These are phyloP conservation scores for Tricholomella constricta DNA, from an alignment of 768 basidiomycete species.

Conservation along the genomic window DNA sequence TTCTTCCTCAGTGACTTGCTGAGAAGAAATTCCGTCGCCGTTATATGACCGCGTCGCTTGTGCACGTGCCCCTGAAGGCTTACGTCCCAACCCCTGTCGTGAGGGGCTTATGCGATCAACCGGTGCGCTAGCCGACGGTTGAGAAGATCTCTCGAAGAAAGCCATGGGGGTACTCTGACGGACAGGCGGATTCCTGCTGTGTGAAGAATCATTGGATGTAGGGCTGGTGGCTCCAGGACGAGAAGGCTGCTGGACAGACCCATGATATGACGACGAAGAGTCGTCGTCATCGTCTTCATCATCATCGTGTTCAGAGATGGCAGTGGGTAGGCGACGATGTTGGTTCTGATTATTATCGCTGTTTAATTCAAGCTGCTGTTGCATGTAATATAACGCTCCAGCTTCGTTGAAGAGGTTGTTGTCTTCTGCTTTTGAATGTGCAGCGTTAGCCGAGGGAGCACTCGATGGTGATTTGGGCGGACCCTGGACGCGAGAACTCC, in stretches of 20 bases:
- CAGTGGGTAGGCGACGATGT: constrained; percentile 44
- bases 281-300: constrained; percentile 36
- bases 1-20: constrained; percentile 38
- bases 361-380: constrained; percentile 49
- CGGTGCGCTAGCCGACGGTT: constrained; percentile 18
- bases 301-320: constrained; percentile 44
- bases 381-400: constrained; percentile 71
- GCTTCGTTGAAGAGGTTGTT: constrained; percentile 53
- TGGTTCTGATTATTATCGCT: constrained; percentile 17
- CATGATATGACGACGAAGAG: constrained; percentile 17
- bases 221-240: constrained; percentile 11
- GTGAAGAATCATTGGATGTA: constrained; percentile 7
- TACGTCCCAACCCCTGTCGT: constrained; percentile 57
- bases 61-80: constrained; percentile 85
- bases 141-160: constrained; percentile 30
- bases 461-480: constrained; percentile 19
- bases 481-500: constrained; percentile 9
- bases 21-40: constrained; percentile 41
- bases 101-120: constrained; percentile 35
- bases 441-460: constrained; percentile 13
- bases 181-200: constrained; percentile 22
- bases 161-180: constrained; percentile 42
- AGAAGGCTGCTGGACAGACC: constrained; percentile 3
- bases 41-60: constrained; percentile 48
- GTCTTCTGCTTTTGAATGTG: constrained; percentile 25